Evolutionary conservation across 805 yeast genomes (phyloP).

Genomic region (Starmerella stigmatis): DNA sequence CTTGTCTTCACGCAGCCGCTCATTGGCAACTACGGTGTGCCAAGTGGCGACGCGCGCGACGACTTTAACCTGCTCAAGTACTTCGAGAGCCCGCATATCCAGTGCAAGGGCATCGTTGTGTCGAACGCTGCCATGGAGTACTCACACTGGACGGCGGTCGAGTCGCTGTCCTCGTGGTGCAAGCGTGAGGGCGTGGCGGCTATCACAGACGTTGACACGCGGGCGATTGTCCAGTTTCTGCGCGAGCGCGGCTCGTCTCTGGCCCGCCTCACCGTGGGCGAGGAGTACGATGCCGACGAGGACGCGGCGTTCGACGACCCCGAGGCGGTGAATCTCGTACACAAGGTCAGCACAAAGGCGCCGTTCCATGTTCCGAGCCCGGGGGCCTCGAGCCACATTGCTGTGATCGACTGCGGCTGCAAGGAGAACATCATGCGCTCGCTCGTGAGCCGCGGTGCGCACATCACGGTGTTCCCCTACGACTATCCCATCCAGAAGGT

Average conservation of each 20-base stretch:
- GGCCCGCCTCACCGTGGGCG: slow-evolving; percentile 82
- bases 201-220: slow-evolving; percentile 93
- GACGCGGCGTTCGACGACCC: slow-evolving; percentile 89
- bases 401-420: slow-evolving; percentile 95
- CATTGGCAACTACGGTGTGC: slow-evolving; percentile 98
- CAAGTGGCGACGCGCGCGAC: slow-evolving; percentile 69
- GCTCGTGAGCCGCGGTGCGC: slow-evolving; percentile 87
- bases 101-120: slow-evolving; percentile 92
- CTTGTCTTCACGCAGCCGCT: slow-evolving; percentile 91
- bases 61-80: slow-evolving; percentile 75
- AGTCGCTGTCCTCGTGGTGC: slow-evolving; percentile 91
- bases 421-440: slow-evolving; percentile 95
- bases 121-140: slow-evolving; percentile 90
- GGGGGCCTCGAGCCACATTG: slow-evolving; percentile 61
- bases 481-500: slow-evolving; percentile 86
- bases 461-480: slow-evolving; percentile 92
- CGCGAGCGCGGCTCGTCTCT: slow-evolving; percentile 94
- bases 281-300: slow-evolving; percentile 82
- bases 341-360: slow-evolving; percentile 86
- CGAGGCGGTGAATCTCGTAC: slow-evolving; percentile 77
- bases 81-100: slow-evolving; percentile 83
- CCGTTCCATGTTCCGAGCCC: slow-evolving; percentile 67
- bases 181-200: slow-evolving; percentile 93
- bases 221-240: slow-evolving; percentile 81
- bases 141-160: slow-evolving; percentile 99